A percentile compares a stretch with the other conserved stretches of the same genome.
These are phyloP conservation scores for Xylariaceae sp. DNA, from an alignment of 2,329 filamentous ascomycete genomes.

Conservation along the genomic window DNA sequence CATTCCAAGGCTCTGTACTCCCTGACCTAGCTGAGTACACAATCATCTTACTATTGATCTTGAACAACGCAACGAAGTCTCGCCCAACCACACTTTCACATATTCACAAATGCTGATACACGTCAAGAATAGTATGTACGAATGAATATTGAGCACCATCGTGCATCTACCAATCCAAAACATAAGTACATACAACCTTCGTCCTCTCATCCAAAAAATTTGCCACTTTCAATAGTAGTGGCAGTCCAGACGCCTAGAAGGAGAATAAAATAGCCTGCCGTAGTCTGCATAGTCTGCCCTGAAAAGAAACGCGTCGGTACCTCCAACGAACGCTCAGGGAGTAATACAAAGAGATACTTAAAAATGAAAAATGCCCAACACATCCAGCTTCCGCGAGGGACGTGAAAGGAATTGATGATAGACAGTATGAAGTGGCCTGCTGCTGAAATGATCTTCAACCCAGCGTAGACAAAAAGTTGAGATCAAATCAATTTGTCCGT, in stretches of 20 bases:
- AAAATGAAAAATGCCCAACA: not conserved
- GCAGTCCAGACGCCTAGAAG: not conserved
- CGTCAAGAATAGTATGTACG: no score
- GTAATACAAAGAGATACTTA: conserved; percentile 8
- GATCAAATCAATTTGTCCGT: conserved; percentile 8
- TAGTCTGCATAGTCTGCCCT: not conserved
- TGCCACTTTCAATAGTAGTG: not conserved
- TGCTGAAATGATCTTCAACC: not conserved
- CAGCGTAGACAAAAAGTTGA: conserved; percentile 12
- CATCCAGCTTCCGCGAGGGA: conserved; percentile 4
- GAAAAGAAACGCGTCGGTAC: not conserved
- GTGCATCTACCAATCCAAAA: not conserved
- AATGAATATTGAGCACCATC: no score
- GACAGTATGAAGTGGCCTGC: conserved; percentile 5
- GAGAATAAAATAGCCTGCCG: not conserved
- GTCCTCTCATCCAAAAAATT: not conserved
- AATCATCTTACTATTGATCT: no score
- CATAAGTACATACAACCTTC: not conserved
- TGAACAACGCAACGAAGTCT: no score
- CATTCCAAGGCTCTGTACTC: no score
- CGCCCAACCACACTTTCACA: no score
- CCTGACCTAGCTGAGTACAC: no score
- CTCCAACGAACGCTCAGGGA: conserved; percentile 6
- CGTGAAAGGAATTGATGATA: conserved; percentile 9
- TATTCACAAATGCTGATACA: no score